Conservation (phyloP, 2,329 filamentous ascomycete genomes). For the Sarocladium kiliense region DNA sequence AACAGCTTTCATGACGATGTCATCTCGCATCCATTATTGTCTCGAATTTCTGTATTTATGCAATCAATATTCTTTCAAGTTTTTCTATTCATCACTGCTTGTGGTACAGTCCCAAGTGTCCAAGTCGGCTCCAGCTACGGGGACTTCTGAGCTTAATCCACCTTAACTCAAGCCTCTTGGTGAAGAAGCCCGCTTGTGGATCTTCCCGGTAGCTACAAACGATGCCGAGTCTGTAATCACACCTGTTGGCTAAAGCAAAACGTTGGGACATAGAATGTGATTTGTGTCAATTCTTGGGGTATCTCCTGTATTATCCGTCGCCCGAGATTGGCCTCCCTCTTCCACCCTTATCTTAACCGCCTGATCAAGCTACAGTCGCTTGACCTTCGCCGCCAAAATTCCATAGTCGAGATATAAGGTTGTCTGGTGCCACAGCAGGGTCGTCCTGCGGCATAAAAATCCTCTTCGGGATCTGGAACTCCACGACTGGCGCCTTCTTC, state of each 20-base stretch:
- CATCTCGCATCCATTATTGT: too few species aligned
- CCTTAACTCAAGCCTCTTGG: background rate
- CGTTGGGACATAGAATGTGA: background rate
- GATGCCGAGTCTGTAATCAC: background rate
- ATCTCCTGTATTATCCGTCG: background rate
- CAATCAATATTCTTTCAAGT: too few species aligned
- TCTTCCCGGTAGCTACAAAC: background rate
- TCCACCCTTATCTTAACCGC: background rate
- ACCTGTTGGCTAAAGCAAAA: too few species aligned
- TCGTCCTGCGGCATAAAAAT: conserved; percentile 59
- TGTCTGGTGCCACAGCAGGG: conserved; percentile 43
- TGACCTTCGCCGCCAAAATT: conserved; percentile 36
- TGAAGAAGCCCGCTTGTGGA: background rate
- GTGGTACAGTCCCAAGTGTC: background rate
- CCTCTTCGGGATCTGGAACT: conserved; percentile 88
- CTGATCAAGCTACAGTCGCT: background rate
- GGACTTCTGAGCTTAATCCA: background rate
- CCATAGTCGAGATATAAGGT: conserved; percentile 56
- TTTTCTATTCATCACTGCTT: background rate
- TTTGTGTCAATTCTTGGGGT: background rate
- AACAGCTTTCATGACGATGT: too few species aligned
- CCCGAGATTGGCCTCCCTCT: background rate
- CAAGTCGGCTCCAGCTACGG: background rate
- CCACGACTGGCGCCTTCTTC: conserved; percentile 81
- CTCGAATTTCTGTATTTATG: too few species aligned